These are phyloP conservation scores for Dacryopinax primogenitus DNA, from an alignment of 768 basidiomycete genomes.

Conservation along the genomic window DNA sequence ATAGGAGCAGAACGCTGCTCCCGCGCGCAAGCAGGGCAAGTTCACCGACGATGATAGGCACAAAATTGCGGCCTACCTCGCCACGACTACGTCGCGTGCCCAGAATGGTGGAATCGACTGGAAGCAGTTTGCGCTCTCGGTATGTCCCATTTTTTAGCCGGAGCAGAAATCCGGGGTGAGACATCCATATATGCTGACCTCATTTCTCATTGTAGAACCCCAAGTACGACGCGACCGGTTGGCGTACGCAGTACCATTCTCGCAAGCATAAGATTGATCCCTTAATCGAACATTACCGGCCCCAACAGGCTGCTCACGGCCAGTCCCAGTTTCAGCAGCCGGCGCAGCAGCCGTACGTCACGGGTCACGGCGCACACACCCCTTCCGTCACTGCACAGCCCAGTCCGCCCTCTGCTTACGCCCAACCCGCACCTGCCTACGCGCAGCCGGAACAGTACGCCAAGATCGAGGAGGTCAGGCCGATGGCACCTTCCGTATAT, in stretches of 20 bases:
- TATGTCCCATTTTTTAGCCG: not conserved
- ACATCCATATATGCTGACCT: not conserved
- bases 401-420: not conserved
- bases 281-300: not conserved
- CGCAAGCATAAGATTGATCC: conserved; percentile 8
- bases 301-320: not conserved
- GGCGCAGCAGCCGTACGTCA: not conserved
- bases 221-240: conserved; percentile 7
- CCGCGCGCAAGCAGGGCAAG: conserved; percentile 6
- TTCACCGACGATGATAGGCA: conserved; percentile 1
- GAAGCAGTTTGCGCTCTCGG: conserved; percentile 6
- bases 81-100: not conserved
- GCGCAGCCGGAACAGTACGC: not conserved
- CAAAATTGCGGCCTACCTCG: conserved; percentile 3
- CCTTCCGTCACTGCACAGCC: not conserved
- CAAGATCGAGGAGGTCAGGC: not conserved
- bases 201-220: conserved; percentile 1
- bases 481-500: not conserved
- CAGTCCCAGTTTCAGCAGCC: not conserved
- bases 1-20: not conserved
- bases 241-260: conserved; percentile 8
- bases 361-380: not conserved
- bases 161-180: not conserved
- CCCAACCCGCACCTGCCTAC: not conserved
- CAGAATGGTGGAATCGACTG: conserved; percentile 8